These are phyloP conservation scores for Scortechinia acanthostroma DNA, from an alignment of 2,329 filamentous ascomycete genomes.

Conservation along the genomic window DNA sequence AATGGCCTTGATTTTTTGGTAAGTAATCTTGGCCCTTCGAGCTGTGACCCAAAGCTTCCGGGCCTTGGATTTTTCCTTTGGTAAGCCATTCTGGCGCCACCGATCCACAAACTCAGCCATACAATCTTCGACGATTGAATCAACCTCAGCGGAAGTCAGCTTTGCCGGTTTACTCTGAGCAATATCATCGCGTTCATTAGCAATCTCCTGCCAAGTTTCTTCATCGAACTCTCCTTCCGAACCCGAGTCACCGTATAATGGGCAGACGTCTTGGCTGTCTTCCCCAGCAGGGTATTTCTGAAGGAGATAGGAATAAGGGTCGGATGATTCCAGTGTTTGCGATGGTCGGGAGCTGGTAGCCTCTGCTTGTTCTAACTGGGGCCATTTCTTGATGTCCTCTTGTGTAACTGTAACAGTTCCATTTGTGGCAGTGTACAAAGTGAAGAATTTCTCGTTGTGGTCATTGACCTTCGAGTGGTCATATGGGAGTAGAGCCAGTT, in stretches of 20 bases:
- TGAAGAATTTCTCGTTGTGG: background rate
- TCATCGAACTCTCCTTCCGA: background rate
- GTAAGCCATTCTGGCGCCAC: background rate
- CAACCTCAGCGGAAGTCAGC: background rate
- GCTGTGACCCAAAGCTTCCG: background rate
- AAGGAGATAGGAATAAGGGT: background rate
- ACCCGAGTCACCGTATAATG: background rate
- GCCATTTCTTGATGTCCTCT: background rate
- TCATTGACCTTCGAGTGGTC: no score
- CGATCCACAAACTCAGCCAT: background rate
- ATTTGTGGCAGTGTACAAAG: background rate
- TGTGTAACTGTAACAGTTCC: background rate
- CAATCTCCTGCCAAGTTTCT: background rate
- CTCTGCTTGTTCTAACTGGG: background rate
- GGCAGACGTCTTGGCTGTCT: background rate
- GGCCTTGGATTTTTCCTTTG: background rate
- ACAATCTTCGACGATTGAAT: background rate
- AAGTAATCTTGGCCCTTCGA: background rate
- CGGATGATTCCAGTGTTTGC: background rate
- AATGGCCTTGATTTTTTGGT: background rate
- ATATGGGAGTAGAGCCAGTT: background rate
- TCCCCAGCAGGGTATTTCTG: constrained; percentile 1
- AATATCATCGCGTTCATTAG: background rate
- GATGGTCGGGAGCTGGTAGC: no score
- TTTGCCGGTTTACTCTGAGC: background rate